Evolutionary conservation across 2,329 filamentous ascomycete genomes (phyloP).

Genomic region (Elsinoe fawcettii): DNA sequence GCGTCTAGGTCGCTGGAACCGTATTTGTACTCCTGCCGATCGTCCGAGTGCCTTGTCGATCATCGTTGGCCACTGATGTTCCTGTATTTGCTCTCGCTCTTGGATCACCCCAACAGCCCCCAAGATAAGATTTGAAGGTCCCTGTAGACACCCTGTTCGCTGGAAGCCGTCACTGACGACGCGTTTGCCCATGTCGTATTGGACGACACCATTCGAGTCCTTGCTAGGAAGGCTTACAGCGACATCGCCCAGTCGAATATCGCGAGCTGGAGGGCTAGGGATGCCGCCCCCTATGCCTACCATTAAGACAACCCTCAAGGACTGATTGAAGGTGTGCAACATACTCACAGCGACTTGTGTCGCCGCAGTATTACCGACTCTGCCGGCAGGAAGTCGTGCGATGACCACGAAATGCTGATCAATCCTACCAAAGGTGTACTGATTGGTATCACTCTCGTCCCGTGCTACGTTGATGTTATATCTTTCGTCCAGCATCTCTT

Average conservation of each 20-base stretch:
- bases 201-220: conserved; percentile 21
- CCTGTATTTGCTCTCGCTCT: not conserved
- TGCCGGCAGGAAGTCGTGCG: conserved; percentile 18
- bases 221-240: conserved; percentile 22
- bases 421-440: conserved; percentile 17
- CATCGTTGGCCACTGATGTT: not conserved
- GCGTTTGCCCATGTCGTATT: conserved; percentile 24
- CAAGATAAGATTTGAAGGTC: conserved; percentile 17
- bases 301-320: conserved; percentile 19
- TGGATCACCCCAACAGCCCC: conserved; percentile 19
- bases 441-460: conserved; percentile 8
- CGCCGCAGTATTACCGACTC: conserved; percentile 16
- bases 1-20: not conserved
- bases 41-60: too few relatives aligned
- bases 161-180: not conserved
- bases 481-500: conserved; percentile 18
- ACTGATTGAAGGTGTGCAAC: conserved; percentile 15
- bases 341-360: conserved; percentile 17
- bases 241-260: conserved; percentile 24
- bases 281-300: conserved; percentile 25
- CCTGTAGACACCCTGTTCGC: not conserved
- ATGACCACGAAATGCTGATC: conserved; percentile 19
- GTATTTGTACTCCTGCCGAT: not conserved
- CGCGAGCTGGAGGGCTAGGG: conserved; percentile 13
- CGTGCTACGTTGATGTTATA: not conserved